Evolutionary conservation across 2,329 filamentous ascomycete species (phyloP).

Genomic region (Diaporthe eres): DNA sequence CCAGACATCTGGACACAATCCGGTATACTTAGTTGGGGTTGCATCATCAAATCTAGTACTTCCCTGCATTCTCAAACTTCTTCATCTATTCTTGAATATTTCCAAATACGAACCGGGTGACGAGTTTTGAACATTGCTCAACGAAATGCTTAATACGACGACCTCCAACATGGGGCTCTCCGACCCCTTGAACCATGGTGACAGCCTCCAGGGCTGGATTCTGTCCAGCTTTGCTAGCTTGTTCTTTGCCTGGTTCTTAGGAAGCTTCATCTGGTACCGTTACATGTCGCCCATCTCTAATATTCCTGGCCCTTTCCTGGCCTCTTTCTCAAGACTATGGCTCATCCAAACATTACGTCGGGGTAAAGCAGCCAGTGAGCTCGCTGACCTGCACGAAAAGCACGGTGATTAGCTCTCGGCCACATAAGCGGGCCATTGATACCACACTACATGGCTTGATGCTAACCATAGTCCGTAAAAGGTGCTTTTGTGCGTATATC

Average conservation of each 20-base stretch:
- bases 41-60: neutral
- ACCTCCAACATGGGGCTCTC: neutral
- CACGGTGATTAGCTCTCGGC: constrained; percentile 1
- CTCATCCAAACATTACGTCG: neutral
- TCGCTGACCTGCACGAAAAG: neutral
- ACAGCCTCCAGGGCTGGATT: neutral
- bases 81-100: neutral
- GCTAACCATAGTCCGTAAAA: neutral
- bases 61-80: neutral
- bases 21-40: neutral
- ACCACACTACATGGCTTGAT: neutral
- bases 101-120: neutral
- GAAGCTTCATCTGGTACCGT: constrained; percentile 16
- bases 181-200: neutral
- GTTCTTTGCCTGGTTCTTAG: constrained; percentile 4
- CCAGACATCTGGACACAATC: neutral
- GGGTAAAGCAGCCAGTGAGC: neutral
- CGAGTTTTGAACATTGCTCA: neutral
- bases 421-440: neutral
- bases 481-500: constrained; percentile 18
- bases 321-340: constrained; percentile 12
- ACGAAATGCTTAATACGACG: neutral
- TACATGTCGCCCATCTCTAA: constrained; percentile 13
- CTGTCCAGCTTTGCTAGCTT: neutral
- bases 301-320: constrained; percentile 12